Percentiles rank a stretch among this genome's conserved stretches.
phyloP scores from a whole-genome alignment of 306 rosid genomes.

The Dalbergia cultrata region DNA sequence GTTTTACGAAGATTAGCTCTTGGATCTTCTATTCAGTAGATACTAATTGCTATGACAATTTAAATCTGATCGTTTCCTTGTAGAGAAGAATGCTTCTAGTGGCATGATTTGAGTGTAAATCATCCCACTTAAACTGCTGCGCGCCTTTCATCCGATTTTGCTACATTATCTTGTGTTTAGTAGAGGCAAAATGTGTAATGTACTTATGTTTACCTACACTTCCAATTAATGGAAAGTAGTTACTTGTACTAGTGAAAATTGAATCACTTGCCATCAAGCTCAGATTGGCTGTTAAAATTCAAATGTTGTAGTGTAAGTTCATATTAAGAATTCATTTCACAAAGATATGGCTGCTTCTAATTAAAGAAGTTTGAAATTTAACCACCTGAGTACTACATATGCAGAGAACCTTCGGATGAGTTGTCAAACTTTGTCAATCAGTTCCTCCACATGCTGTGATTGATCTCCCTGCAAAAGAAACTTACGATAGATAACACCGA shows the following conservation, averaged over 20 bases:
- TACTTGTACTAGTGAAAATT: background rate
- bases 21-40: background rate
- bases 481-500: constrained; percentile 30
- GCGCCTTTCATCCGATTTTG: background rate
- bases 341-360: too few species aligned
- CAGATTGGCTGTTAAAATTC: too few species aligned
- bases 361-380: too few species aligned
- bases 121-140: background rate
- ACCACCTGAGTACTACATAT: too few species aligned
- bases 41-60: background rate
- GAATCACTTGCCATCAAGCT: too few species aligned
- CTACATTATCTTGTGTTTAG: background rate
- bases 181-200: background rate
- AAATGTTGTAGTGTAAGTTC: too few species aligned
- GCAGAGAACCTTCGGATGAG: too few species aligned
- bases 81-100: background rate
- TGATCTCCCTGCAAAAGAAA: constrained; percentile 32
- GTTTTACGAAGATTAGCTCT: background rate
- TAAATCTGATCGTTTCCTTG: background rate
- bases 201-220: background rate
- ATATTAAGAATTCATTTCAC: too few species aligned
- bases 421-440: too few species aligned
- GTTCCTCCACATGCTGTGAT: too few species aligned
- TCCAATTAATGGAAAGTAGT: background rate
- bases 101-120: background rate